These are phyloP conservation scores for Strigomonas culicis DNA, from an alignment of 208 protist genomes.

Conservation along the genomic window DNA sequence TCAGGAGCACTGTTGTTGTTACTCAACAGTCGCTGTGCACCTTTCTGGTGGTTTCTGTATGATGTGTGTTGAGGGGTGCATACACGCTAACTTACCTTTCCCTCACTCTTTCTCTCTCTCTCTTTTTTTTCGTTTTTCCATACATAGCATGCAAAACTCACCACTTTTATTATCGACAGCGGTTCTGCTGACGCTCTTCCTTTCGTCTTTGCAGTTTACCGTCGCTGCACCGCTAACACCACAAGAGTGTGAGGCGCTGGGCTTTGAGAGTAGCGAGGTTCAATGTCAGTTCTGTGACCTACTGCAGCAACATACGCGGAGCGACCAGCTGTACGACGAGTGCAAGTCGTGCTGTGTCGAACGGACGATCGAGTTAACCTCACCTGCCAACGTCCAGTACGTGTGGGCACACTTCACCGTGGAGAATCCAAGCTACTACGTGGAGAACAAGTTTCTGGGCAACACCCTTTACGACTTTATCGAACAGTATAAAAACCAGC, in stretches of 20 bases:
- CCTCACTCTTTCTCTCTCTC: no score
- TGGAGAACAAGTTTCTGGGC: slow-evolving; percentile 10
- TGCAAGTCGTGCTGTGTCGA: slow-evolving; percentile 47
- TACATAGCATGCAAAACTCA: no score
- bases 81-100: no score
- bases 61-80: no score
- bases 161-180: no score
- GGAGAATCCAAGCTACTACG: background rate
- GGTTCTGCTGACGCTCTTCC: no score
- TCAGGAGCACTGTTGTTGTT: no score
- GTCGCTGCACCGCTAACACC: background rate
- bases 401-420: background rate
- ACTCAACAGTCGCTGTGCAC: no score
- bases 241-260: slow-evolving; percentile 38
- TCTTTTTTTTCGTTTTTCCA: no score
- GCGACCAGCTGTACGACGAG: slow-evolving; percentile 29
- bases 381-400: slow-evolving; percentile 3
- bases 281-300: slow-evolving; percentile 33
- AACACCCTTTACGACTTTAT: slow-evolving; percentile 2
- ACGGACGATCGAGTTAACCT: background rate
- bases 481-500: background rate
- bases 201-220: background rate
- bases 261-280: slow-evolving; percentile 30
- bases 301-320: slow-evolving; percentile 40
- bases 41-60: no score